These are phyloP conservation scores for Hanseniaspora meyeri DNA, from an alignment of 805 yeast genomes.

Conservation along the genomic window DNA sequence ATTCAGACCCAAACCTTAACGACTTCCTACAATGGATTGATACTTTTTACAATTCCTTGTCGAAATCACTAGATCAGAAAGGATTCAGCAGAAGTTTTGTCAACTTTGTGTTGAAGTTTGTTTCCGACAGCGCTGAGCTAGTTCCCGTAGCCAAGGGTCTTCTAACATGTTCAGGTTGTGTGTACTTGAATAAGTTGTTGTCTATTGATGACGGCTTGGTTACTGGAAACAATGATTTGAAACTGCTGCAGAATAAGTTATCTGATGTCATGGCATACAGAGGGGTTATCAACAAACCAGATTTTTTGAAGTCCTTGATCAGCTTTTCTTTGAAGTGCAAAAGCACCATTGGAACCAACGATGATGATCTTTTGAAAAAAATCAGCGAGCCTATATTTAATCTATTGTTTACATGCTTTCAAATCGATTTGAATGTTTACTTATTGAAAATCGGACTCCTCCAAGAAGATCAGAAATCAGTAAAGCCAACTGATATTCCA, in stretches of 20 bases:
- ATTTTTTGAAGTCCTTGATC: conserved; percentile 6
- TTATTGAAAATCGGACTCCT: conserved; percentile 32
- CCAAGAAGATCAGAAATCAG: conserved; percentile 21
- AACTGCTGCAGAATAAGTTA: conserved; percentile 13
- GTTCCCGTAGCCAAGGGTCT: conserved; percentile 25
- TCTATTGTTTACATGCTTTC: conserved; percentile 32
- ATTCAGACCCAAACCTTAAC: conserved; percentile 21
- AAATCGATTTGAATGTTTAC: conserved; percentile 36
- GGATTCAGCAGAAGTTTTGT: conserved; percentile 9
- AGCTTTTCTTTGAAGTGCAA: conserved; percentile 5
- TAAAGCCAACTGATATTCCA: conserved; percentile 24
- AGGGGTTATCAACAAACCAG: conserved; percentile 8
- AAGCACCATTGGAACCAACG: background rate
- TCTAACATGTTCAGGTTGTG: conserved; percentile 29
- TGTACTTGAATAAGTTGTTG: conserved; percentile 23
- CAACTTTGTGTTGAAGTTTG: conserved; percentile 30
- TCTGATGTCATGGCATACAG: conserved; percentile 7
- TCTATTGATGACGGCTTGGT: conserved; percentile 14
- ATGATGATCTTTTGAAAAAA: background rate
- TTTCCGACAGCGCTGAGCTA: conserved; percentile 23
- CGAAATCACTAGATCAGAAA: background rate
- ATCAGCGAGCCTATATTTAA: conserved; percentile 25
- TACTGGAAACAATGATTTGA: conserved; percentile 17
- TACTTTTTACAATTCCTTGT: conserved; percentile 33
- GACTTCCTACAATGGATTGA: conserved; percentile 48